Evolutionary conservation across 192 early-diverging fungal species (phyloP).

Genomic region (Spizellomyces sp.): DNA sequence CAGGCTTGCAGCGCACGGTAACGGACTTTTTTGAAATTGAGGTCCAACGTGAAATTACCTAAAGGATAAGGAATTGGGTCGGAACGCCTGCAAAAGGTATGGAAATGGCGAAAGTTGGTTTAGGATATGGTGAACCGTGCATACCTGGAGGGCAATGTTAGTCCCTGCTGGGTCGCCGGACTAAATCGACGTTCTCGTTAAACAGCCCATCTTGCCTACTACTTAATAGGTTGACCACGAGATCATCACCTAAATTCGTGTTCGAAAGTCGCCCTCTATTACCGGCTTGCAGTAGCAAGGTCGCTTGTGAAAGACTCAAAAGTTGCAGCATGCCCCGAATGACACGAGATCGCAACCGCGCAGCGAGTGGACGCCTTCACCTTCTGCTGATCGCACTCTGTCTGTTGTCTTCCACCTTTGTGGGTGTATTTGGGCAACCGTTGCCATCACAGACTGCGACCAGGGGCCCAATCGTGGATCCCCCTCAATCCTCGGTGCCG

Average conservation of each 20-base stretch:
- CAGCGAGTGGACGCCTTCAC: neutral
- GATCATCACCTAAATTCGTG: neutral
- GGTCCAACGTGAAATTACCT: too few relatives aligned
- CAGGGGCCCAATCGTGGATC: neutral
- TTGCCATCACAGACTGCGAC: neutral
- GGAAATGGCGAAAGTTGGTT: too few relatives aligned
- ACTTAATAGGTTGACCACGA: neutral
- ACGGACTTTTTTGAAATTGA: too few relatives aligned
- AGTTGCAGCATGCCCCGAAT: neutral
- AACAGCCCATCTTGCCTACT: neutral
- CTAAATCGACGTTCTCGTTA: neutral
- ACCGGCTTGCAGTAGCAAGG: neutral
- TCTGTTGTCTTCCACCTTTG: neutral
- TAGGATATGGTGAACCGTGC: too few relatives aligned
- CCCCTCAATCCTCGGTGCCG: neutral
- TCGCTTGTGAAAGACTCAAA: neutral
- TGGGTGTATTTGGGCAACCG: neutral
- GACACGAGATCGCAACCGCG: neutral
- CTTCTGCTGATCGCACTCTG: slow-evolving; percentile 1
- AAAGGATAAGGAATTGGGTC: too few relatives aligned
- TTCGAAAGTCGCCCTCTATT: neutral
- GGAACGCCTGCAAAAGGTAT: too few relatives aligned
- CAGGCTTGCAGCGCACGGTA: too few relatives aligned
- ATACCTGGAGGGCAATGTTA: too few relatives aligned
- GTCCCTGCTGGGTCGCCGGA: too few relatives aligned